Conservation (phyloP, 305 asterid species). For the Euphrasia arctica region DNA sequence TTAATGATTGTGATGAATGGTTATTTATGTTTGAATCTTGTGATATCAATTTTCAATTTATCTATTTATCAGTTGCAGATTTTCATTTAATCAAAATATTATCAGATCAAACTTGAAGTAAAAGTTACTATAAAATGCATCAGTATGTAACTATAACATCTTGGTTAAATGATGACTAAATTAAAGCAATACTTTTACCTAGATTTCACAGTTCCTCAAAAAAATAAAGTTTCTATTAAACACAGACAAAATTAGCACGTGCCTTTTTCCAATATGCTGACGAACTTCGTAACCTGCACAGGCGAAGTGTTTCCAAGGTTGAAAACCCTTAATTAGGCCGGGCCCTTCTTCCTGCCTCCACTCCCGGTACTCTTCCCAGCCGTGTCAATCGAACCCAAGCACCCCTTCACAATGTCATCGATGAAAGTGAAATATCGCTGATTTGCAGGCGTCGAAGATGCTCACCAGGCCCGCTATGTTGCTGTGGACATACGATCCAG, state of each 20-base stretch:
- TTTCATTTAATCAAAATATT: not conserved
- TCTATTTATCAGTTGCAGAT: not conserved
- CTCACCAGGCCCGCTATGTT: conserved; percentile 34
- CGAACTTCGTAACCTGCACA: conserved; percentile 36
- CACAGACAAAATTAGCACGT: not conserved
- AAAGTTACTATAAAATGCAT: conserved; percentile 1
- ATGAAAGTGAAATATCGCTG: conserved; percentile 30
- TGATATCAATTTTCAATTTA: conserved; percentile 11
- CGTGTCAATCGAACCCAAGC: conserved; percentile 29
- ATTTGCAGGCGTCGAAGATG: conserved; percentile 33
- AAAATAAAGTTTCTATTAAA: not conserved
- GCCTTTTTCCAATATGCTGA: conserved; percentile 28
- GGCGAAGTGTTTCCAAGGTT: conserved; percentile 46
- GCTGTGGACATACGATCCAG: conserved; percentile 34
- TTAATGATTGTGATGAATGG: conserved; percentile 19
- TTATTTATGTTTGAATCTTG: not conserved
- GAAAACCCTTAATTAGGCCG: conserved; percentile 36
- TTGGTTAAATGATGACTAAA: no score
- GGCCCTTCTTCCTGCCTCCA: conserved; percentile 32
- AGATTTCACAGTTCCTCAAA: no score
- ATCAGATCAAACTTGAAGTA: no score
- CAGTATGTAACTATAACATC: no score
- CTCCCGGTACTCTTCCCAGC: conserved; percentile 34
- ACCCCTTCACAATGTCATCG: conserved; percentile 36
- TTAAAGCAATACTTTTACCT: no score